Evolutionary conservation across 2,329 filamentous ascomycete genomes (phyloP).

Genomic region (Fusarium torreyae): DNA sequence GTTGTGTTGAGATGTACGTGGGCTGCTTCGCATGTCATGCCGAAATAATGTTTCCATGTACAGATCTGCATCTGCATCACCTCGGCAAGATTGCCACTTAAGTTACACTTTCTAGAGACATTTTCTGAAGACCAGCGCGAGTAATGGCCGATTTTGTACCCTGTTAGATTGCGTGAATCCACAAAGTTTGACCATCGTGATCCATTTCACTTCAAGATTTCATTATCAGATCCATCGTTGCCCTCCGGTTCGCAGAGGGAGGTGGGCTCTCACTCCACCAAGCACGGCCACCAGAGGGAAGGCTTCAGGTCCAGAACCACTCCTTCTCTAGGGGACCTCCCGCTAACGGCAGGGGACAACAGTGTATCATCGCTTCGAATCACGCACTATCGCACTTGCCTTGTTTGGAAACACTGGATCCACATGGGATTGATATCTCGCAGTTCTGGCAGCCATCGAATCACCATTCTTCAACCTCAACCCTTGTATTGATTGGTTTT

Average conservation of each 20-base stretch:
- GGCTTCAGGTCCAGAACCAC: constrained; percentile 23
- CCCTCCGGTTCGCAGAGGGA: constrained; percentile 8
- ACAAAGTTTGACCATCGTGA: constrained; percentile 1
- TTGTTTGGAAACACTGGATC: background rate
- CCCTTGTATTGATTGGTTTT: constrained; percentile 14
- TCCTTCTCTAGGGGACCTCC: constrained; percentile 35
- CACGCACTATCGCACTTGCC: constrained; percentile 20
- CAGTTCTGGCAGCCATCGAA: constrained; percentile 1
- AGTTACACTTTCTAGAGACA: no score
- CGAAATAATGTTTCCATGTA: no score
- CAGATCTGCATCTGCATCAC: no score
- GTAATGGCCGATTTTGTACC: no score
- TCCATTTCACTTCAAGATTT: constrained; percentile 15
- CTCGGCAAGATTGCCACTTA: no score
- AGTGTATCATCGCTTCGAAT: constrained; percentile 32
- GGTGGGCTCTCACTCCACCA: constrained; percentile 21
- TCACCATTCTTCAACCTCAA: constrained; percentile 36
- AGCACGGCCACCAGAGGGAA: constrained; percentile 5
- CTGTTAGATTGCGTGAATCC: no score
- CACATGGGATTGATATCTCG: no score
- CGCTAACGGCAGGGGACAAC: constrained; percentile 32
- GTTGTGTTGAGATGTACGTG: no score
- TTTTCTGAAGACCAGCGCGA: no score
- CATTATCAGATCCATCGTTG: constrained; percentile 32
- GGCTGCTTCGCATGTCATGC: no score